phyloP scores from a whole-genome alignment of 495 filamentous ascomycete genomes.

The Tuber umbilicatum region DNA sequence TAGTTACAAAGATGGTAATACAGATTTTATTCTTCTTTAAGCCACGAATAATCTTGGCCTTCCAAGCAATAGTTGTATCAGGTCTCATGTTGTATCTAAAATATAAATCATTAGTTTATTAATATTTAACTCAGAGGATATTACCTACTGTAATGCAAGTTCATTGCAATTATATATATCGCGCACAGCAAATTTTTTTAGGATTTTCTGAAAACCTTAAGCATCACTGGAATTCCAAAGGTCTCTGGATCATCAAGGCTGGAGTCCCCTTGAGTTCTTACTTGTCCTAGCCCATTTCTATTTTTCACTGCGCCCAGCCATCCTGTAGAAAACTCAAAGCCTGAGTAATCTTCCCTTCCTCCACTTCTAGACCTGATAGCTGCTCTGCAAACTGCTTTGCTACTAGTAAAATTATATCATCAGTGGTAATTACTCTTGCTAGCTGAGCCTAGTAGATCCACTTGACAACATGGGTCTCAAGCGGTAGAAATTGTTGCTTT shows the following conservation, averaged over 20 bases:
- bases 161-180: constrained; percentile 19
- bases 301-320: constrained; percentile 36
- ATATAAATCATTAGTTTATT: background rate
- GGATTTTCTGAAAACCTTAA: constrained; percentile 10
- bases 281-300: constrained; percentile 11
- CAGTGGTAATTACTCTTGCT: background rate
- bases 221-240: constrained; percentile 6
- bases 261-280: constrained; percentile 13
- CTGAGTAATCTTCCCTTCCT: background rate
- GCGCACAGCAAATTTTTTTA: constrained; percentile 28
- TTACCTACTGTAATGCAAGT: background rate
- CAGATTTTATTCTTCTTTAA: constrained; percentile 30
- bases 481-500: background rate
- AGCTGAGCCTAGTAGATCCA: background rate
- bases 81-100: constrained; percentile 15
- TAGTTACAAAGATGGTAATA: constrained; percentile 29
- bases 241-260: background rate
- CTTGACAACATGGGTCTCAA: background rate
- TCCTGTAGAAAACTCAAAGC: constrained; percentile 10
- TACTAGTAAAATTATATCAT: background rate
- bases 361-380: background rate
- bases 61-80: background rate
- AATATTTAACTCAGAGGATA: background rate
- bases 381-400: background rate
- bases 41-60: background rate